Percentiles rank a stretch among this genome's conserved stretches.
These are phyloP conservation scores for Mycena indigotica DNA, from an alignment of 768 basidiomycete species.

Conservation along the genomic window DNA sequence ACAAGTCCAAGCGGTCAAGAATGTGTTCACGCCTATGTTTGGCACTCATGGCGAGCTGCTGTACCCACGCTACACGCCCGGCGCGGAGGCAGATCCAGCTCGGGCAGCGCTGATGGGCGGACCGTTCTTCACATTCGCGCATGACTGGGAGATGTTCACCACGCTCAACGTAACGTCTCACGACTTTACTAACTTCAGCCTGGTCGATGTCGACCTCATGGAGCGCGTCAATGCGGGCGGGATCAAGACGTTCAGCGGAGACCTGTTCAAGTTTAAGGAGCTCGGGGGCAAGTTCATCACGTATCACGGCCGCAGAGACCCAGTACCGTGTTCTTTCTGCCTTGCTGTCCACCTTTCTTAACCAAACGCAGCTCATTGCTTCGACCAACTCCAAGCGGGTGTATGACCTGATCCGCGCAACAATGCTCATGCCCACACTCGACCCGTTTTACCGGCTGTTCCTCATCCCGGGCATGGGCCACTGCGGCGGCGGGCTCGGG, in stretches of 20 bases:
- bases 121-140: neutral
- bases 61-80: constrained; percentile 20
- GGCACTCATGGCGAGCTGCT: constrained; percentile 13
- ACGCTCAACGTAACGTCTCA: neutral
- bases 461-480: constrained; percentile 26
- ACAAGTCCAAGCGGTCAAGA: constrained; percentile 20
- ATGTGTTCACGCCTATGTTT: constrained; percentile 19
- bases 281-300: constrained; percentile 26
- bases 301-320: constrained; percentile 20
- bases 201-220: neutral
- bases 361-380: constrained; percentile 23
- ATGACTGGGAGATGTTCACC: neutral
- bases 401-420: constrained; percentile 18
- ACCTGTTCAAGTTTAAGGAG: constrained; percentile 16
- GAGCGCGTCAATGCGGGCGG: constrained; percentile 4
- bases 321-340: too few species aligned
- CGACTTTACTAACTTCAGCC: constrained; percentile 6
- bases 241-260: constrained; percentile 11
- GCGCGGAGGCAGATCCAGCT: constrained; percentile 8
- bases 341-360: too few species aligned
- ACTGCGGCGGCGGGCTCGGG: constrained; percentile 21
- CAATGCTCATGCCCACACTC: constrained; percentile 7
- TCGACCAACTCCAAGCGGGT: constrained; percentile 19
- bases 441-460: constrained; percentile 29
- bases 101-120: neutral